phyloP scores from a whole-genome alignment of 202 grass and related monocot species.

The Zoysia matrella region DNA sequence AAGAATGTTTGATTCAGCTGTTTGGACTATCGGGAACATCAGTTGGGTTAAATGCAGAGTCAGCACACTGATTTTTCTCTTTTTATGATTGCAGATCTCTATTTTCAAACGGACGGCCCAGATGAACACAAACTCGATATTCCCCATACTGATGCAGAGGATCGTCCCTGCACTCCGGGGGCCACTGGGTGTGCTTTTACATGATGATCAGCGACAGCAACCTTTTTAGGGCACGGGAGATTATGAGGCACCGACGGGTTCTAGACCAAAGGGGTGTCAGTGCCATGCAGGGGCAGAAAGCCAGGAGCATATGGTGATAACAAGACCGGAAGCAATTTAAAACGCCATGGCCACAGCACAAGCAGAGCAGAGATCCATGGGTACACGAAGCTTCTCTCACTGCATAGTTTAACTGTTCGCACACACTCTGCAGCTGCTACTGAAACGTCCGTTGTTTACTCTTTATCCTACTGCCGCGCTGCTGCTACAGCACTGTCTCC shows the following conservation, averaged over 20 bases:
- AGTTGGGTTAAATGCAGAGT: background rate
- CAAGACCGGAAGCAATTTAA: conserved; percentile 10
- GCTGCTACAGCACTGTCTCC: background rate
- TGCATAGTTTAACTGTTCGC: conserved; percentile 1
- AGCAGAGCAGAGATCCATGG: background rate
- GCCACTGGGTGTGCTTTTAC: background rate
- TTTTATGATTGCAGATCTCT: background rate
- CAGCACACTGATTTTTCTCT: background rate
- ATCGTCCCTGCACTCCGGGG: conserved; percentile 14
- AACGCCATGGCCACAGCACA: conserved; percentile 30
- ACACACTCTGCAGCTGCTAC: background rate
- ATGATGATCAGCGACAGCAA: conserved; percentile 28
- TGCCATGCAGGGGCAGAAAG: conserved; percentile 33
- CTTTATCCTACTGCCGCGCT: background rate
- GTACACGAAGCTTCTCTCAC: conserved; percentile 37
- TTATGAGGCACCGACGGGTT: conserved; percentile 50
- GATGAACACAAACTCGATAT: background rate
- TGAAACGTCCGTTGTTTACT: background rate
- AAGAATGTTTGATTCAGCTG: background rate
- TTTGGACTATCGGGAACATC: background rate
- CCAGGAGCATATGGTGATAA: conserved; percentile 41
- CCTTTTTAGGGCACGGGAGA: conserved; percentile 13
- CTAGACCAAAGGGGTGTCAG: conserved; percentile 49
- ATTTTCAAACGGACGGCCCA: background rate
- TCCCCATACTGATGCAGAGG: conserved; percentile 14